Conservation (phyloP, 768 basidiomycete species). For the Podaxis rugospora region DNA sequence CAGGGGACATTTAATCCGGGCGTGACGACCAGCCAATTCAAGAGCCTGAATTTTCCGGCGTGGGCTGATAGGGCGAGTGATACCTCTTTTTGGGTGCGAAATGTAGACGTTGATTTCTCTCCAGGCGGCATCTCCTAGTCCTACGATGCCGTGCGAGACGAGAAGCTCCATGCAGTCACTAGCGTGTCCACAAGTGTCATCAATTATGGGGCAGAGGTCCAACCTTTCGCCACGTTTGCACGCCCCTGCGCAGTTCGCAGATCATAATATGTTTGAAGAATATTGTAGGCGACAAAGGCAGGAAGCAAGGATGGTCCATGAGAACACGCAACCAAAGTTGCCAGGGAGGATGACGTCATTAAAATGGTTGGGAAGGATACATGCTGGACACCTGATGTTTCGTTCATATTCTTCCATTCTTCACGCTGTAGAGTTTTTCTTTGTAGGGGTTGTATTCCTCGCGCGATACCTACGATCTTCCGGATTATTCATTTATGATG, state of each 20-base stretch:
- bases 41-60: not conserved
- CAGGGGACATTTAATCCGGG: not conserved
- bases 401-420: too few relatives aligned
- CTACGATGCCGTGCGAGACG: not conserved
- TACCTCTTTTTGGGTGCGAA: too few relatives aligned
- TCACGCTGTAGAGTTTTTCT: not conserved
- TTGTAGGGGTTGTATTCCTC: not conserved
- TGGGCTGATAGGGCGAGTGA: not conserved
- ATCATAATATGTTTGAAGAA: slow-evolving; percentile 1
- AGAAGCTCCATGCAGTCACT: not conserved
- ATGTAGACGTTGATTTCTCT: not conserved
- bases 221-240: not conserved
- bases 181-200: not conserved
- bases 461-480: not conserved
- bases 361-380: not conserved
- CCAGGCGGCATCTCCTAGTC: not conserved
- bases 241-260: not conserved
- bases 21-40: not conserved
- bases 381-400: not conserved
- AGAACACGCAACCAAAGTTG: not conserved
- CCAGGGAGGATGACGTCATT: not conserved
- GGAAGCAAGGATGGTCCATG: not conserved
- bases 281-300: not conserved
- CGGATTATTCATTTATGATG: not conserved
- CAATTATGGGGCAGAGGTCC: not conserved